Percentiles rank a stretch among this genome's conserved stretches.
Conservation (phyloP, 805 yeast genomes). For the Spencermartinsiella europaea region DNA sequence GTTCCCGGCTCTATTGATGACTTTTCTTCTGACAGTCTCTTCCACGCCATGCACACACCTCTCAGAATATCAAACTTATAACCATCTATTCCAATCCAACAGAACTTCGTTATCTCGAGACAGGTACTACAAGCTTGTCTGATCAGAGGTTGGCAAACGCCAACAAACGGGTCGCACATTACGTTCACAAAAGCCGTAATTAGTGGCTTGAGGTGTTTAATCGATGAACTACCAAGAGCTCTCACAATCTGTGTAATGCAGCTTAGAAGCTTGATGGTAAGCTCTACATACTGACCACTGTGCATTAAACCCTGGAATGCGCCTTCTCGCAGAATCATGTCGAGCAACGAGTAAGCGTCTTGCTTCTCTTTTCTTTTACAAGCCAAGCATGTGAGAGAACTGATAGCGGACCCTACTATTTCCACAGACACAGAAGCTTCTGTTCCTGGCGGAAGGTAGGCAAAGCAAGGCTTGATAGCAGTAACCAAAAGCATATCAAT, state of each 20-base stretch:
- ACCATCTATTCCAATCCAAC: slow-evolving; percentile 25
- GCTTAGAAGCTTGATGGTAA: slow-evolving; percentile 17
- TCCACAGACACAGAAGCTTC: slow-evolving; percentile 15
- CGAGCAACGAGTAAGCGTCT: slow-evolving; percentile 17
- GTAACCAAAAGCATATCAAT: slow-evolving; percentile 28
- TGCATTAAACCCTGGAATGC: slow-evolving; percentile 24
- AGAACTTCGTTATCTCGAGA: slow-evolving; percentile 12
- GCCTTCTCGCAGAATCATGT: slow-evolving; percentile 27
- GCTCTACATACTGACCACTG: slow-evolving; percentile 20
- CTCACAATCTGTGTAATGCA: slow-evolving; percentile 13
- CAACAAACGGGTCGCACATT: slow-evolving; percentile 29
- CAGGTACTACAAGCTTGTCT: slow-evolving; percentile 13
- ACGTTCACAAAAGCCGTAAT: slow-evolving; percentile 21
- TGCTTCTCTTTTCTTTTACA: neutral
- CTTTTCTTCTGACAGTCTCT: slow-evolving; percentile 9
- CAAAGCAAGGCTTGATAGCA: slow-evolving; percentile 24
- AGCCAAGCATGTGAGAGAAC: slow-evolving; percentile 41
- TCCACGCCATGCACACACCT: slow-evolving; percentile 23
- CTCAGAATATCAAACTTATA: slow-evolving; percentile 27
- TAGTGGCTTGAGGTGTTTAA: slow-evolving; percentile 24
- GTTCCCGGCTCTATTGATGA: neutral
- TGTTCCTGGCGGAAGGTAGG: slow-evolving; percentile 31
- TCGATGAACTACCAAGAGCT: slow-evolving; percentile 17
- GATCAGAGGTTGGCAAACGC: slow-evolving; percentile 19
- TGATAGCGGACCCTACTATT: slow-evolving; percentile 34